A percentile compares a stretch with the other conserved stretches of the same genome.
Evolutionary conservation across 2,329 filamentous ascomycete species (phyloP).

Genomic region (Talaromyces albobiverticillius): DNA sequence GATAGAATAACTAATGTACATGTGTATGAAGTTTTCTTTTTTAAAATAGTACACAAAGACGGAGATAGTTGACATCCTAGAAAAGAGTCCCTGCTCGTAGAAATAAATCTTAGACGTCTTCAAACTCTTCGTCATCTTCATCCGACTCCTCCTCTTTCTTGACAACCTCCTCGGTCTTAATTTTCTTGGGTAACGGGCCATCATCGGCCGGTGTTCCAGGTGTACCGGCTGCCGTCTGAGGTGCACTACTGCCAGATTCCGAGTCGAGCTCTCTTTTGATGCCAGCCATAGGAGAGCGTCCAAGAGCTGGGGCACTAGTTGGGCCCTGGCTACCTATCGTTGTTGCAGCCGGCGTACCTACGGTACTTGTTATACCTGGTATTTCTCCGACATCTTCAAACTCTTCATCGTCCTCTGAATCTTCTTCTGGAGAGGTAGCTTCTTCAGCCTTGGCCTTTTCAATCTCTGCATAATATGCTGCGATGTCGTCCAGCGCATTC

Average conservation of each 20-base stretch:
- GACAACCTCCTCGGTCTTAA: slow-evolving; percentile 37
- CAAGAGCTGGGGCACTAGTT: slow-evolving; percentile 11
- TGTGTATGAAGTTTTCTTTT: background rate
- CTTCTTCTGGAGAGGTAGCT: slow-evolving; percentile 38
- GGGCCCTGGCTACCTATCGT: slow-evolving; percentile 18
- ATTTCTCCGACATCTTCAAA: slow-evolving; percentile 45
- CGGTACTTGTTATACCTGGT: slow-evolving; percentile 28
- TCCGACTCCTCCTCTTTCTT: slow-evolving; percentile 38
- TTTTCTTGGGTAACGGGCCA: slow-evolving; percentile 41
- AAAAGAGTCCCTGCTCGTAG: background rate
- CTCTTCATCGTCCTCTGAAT: slow-evolving; percentile 38
- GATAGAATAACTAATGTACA: background rate
- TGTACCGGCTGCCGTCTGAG: slow-evolving; percentile 36
- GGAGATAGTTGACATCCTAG: background rate
- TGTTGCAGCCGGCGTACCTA: slow-evolving; percentile 27
- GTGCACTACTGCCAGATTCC: slow-evolving; percentile 36
- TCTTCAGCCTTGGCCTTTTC: slow-evolving; percentile 43
- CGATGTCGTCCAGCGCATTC: slow-evolving; percentile 45
- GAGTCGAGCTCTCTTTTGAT: slow-evolving; percentile 40
- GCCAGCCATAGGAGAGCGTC: slow-evolving; percentile 19
- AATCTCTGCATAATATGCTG: slow-evolving; percentile 47
- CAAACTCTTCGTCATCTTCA: slow-evolving; percentile 45
- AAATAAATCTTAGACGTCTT: slow-evolving; percentile 33
- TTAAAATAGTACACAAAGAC: background rate
- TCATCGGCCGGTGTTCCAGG: slow-evolving; percentile 37